Evolutionary conservation across 2,329 filamentous ascomycete genomes (phyloP).

Genomic region (Alternaria ventricosa): DNA sequence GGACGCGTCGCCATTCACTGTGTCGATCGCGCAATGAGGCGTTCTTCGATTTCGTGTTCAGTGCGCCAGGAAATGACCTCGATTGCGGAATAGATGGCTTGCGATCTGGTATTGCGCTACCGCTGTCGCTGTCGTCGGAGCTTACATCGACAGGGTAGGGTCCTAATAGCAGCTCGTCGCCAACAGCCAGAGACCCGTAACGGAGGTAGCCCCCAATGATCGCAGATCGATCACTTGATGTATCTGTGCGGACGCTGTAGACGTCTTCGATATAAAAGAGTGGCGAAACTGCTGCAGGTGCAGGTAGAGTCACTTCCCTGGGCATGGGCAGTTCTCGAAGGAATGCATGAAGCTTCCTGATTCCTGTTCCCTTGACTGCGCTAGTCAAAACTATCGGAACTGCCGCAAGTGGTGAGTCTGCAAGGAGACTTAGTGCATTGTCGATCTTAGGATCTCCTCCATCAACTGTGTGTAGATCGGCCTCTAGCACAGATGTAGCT

Average conservation of each 20-base stretch:
- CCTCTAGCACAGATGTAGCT: constrained; percentile 35
- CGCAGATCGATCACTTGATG: constrained; percentile 38
- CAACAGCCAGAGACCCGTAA: constrained; percentile 78
- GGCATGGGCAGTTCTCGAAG: constrained; percentile 74
- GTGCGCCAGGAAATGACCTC: constrained; percentile 56
- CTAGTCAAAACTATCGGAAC: constrained; percentile 91
- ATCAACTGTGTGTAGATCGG: constrained; percentile 63
- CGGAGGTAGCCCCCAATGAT: constrained; percentile 85
- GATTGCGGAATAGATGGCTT: constrained; percentile 49
- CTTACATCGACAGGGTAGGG: constrained; percentile 60
- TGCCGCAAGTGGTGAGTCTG: constrained; percentile 54
- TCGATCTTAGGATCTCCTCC: constrained; percentile 65
- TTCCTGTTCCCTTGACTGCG: constrained; percentile 81
- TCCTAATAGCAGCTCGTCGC: constrained; percentile 78
- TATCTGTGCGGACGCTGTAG: constrained; percentile 67
- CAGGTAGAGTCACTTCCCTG: constrained; percentile 49
- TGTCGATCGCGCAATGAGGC: constrained; percentile 21
- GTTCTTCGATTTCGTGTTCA: constrained; percentile 37
- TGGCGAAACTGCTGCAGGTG: constrained; percentile 56
- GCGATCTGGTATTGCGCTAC: constrained; percentile 32
- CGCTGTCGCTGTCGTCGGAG: constrained; percentile 48
- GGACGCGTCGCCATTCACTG: constrained; percentile 77
- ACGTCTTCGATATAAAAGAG: constrained; percentile 93
- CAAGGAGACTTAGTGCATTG: constrained; percentile 60
- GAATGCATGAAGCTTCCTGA: constrained; percentile 81